Evolutionary conservation across 768 basidiomycete species (phyloP), one percentile per base, ranked within the genome.

Genomic region (Kwoniella mangroviensis): DNA sequence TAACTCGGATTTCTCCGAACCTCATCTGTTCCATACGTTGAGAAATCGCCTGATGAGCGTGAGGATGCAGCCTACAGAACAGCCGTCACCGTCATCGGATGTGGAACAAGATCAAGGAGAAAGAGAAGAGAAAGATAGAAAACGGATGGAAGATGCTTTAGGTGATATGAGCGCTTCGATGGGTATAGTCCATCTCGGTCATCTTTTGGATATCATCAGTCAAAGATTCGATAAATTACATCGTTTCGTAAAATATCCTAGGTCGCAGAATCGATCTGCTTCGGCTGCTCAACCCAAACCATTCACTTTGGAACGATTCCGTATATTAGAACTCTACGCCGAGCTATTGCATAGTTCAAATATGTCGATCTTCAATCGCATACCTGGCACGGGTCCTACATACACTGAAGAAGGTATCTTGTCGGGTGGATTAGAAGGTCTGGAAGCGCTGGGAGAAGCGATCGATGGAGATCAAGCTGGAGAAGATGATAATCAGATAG

Each of bases 1-100:
- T 83, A 98, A 98, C 82, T 96, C 95, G 49, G 96, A 99, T 82
- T 98, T 94, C 80, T 95, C 97, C 79, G 97, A 99, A 84, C 96
- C 95, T 4, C 96, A 94, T 82, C 87, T 98, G 13, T 98, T 97
- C 84, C 95, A 97, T 79, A 94, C 92, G 1, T 85, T 97, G 53
- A 89, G 95, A 59, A 94, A 94, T 80, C 88, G 93, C 56, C 87
- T 98, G 43, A 94, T 98, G 72, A 89, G 90, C 60, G 87, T 94
- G 73, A 80, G 73, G 60, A 81, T 56, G 71, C 75, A 40, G 78
- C 85, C 70, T 87, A 86, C 0, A 79, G 92, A 63, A 22, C 15
- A 22, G 43, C 42, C 26, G 41, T 28, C n/a, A 68, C 17, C 49
- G 58, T 9, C 51, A 53, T 6, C 59, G 12, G 90, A 93, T 75